These are phyloP conservation scores for Barnettozyma vustinii DNA, from an alignment of 805 yeast species.

Conservation along the genomic window DNA sequence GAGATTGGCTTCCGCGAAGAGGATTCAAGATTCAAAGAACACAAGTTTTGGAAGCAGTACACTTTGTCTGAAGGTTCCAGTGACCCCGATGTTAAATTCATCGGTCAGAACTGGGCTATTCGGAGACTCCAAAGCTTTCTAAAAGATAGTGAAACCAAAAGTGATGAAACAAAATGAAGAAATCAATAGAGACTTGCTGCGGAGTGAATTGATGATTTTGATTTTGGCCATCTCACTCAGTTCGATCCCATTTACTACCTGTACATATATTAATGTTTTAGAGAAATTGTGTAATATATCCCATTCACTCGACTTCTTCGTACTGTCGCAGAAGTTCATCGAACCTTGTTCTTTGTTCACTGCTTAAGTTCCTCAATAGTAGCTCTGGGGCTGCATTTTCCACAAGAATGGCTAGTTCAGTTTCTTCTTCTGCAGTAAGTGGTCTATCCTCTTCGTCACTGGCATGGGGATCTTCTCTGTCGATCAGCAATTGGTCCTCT, in stretches of 20 bases:
- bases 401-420: constrained; percentile 2
- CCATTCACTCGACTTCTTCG: not conserved
- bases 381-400: constrained; percentile 5
- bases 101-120: constrained; percentile 82
- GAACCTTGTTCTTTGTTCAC: constrained; percentile 4
- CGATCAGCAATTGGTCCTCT: not conserved
- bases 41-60: constrained; percentile 69
- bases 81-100: constrained; percentile 63
- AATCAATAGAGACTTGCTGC: not conserved
- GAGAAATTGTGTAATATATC: not conserved
- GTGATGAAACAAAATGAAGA: not conserved
- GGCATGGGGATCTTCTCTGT: constrained; percentile 1
- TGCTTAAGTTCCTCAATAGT: constrained; percentile 1
- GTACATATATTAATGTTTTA: not conserved
- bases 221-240: not conserved
- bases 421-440: constrained; percentile 4
- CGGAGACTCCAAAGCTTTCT: constrained; percentile 53
- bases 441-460: not conserved
- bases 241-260: not conserved
- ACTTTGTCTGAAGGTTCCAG: constrained; percentile 60
- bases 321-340: constrained; percentile 2
- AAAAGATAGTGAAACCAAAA: constrained; percentile 20
- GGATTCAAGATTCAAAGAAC: constrained; percentile 62
- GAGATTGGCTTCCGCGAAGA: constrained; percentile 46
- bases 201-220: too few species aligned